A percentile compares a stretch with the other conserved stretches of the same genome.
phyloP scores from a whole-genome alignment of 306 rosid genomes.

The Hippophae rhamnoides region DNA sequence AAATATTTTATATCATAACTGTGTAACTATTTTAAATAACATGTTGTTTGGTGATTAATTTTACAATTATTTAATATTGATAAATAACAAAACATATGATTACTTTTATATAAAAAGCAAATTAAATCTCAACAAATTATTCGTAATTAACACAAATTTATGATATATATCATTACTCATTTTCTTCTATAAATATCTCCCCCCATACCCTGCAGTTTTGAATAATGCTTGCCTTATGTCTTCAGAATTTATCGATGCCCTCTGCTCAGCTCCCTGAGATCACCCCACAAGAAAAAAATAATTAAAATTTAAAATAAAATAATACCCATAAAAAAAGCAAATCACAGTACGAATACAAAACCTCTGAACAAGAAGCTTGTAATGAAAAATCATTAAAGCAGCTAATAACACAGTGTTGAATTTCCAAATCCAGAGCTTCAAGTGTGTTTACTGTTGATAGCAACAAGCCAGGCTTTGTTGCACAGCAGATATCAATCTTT shows the following conservation, averaged over 20 bases:
- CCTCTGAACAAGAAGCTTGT: slow-evolving; percentile 98
- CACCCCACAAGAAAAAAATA: slow-evolving; percentile 9
- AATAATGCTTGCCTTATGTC: slow-evolving; percentile 83
- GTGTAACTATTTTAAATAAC: no score
- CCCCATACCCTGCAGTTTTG: slow-evolving; percentile 98
- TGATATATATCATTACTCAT: slow-evolving; percentile 11
- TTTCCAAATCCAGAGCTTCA: slow-evolving; percentile 85
- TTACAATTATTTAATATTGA: no score
- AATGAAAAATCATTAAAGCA: slow-evolving; percentile 86
- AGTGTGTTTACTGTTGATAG: slow-evolving; percentile 76
- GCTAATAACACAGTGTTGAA: slow-evolving; percentile 92
- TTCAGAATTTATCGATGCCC: slow-evolving; percentile 41
- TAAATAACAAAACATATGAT: no score
- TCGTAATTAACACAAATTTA: neutral
- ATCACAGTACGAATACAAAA: slow-evolving; percentile 2
- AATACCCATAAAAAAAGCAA: neutral
- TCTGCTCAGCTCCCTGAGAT: slow-evolving; percentile 49
- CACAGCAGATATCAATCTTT: slow-evolving; percentile 74
- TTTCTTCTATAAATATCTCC: slow-evolving; percentile 60
- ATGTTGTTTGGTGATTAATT: no score
- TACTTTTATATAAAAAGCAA: no score
- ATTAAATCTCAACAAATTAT: no score
- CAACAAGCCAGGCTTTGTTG: slow-evolving; percentile 68
- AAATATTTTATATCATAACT: no score
- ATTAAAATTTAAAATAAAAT: neutral